phyloP scores from a whole-genome alignment of 1,284 basidiomycete species.

The Lignosus rhinocerotis region DNA sequence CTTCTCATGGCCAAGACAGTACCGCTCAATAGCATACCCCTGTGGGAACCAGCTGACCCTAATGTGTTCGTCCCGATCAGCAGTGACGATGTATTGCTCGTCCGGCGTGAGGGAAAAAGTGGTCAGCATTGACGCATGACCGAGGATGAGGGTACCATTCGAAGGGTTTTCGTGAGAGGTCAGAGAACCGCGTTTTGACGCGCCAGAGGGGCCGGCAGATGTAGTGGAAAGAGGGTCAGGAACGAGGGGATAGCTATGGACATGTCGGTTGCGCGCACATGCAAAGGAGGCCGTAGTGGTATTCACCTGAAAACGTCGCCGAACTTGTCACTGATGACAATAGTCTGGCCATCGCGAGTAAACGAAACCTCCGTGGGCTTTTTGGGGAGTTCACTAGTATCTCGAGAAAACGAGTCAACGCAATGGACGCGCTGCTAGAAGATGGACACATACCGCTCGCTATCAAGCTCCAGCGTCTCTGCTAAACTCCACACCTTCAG shows the following conservation, averaged over 20 bases:
- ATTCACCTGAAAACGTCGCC: constrained; percentile 79
- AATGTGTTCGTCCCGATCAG: constrained; percentile 92
- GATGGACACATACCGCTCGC: constrained; percentile 52
- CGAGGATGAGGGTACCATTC: constrained; percentile 74
- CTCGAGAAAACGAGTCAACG: neutral
- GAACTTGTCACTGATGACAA: constrained; percentile 83
- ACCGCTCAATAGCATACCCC: constrained; percentile 81
- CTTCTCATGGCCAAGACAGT: constrained; percentile 83
- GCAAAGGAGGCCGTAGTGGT: neutral
- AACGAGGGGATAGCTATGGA: constrained; percentile 49
- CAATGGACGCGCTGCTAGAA: neutral
- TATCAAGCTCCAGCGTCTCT: constrained; percentile 53
- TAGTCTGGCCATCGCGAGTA: constrained; percentile 55
- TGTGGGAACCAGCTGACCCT: constrained; percentile 88
- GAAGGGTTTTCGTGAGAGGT: constrained; percentile 74
- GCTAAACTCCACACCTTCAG: constrained; percentile 71
- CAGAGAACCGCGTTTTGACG: constrained; percentile 40
- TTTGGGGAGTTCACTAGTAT: constrained; percentile 70
- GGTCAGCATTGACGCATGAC: constrained; percentile 86
- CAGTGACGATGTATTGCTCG: constrained; percentile 77
- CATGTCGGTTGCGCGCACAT: neutral
- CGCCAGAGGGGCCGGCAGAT: constrained; percentile 5
- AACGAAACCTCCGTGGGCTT: constrained; percentile 68
- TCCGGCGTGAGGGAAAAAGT: constrained; percentile 66
- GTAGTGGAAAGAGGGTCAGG: constrained; percentile 15